A percentile compares a stretch with the other conserved stretches of the same genome.
These are phyloP conservation scores for Vitis hybrid DNA, from an alignment of 177 flowering plant genomes.

Conservation along the genomic window DNA sequence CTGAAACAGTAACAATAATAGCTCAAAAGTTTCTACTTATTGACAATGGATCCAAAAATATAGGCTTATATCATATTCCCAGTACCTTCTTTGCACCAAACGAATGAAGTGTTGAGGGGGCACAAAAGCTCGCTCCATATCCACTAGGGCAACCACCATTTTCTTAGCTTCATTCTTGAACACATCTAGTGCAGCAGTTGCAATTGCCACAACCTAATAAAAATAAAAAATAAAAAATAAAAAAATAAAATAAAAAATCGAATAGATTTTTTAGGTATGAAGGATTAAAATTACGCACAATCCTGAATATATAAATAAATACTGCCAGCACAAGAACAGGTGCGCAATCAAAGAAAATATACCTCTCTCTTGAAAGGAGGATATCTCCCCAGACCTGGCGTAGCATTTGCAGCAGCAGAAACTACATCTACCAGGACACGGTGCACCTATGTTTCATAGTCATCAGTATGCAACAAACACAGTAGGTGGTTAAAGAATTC, in stretches of 20 bases:
- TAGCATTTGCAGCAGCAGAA: conserved; percentile 86
- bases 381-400: conserved; percentile 95
- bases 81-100: conserved; percentile 87
- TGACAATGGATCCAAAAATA: neutral
- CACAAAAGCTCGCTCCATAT: conserved; percentile 97
- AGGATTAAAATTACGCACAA: neutral
- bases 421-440: conserved; percentile 87
- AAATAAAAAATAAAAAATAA: neutral
- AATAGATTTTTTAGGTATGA: no score
- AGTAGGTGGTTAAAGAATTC: no score
- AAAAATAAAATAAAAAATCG: neutral
- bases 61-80: neutral
- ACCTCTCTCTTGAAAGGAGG: conserved; percentile 99
- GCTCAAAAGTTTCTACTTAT: conserved; percentile 1
- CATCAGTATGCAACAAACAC: neutral
- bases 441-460: conserved; percentile 57
- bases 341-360: neutral
- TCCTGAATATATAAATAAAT: neutral
- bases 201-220: conserved; percentile 76
- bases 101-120: conserved; percentile 99
- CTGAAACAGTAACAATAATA: neutral
- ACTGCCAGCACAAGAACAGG: neutral
- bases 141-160: conserved; percentile 95
- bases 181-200: conserved; percentile 76
- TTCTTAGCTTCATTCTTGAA: conserved; percentile 87